These are phyloP conservation scores for Wallacemonas rigidus DNA, from an alignment of 208 protist species.

Conservation along the genomic window DNA sequence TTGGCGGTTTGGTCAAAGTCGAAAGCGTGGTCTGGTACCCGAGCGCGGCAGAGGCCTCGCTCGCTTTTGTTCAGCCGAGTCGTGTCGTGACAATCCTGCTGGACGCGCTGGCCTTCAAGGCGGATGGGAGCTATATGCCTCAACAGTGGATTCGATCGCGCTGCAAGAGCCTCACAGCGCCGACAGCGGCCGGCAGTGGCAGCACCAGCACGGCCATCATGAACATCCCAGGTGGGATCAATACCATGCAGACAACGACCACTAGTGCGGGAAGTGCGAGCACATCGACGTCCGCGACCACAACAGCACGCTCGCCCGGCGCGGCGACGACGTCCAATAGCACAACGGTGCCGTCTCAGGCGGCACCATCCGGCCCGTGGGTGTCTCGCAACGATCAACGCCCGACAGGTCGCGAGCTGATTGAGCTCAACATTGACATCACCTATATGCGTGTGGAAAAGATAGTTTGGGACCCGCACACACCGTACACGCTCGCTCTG, in stretches of 20 bases:
- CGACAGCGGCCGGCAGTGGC: constrained; percentile 45
- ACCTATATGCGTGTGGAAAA: constrained; percentile 63
- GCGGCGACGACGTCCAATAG: background rate
- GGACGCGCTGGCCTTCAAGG: constrained; percentile 68
- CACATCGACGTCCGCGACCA: background rate
- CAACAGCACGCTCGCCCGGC: background rate
- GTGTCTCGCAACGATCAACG: constrained; percentile 27
- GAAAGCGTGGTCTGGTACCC: constrained; percentile 81
- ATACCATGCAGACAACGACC: constrained; percentile 24
- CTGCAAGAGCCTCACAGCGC: constrained; percentile 42
- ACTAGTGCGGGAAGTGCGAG: constrained; percentile 25
- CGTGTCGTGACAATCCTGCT: constrained; percentile 75
- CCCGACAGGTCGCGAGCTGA: constrained; percentile 47
- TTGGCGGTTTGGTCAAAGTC: constrained; percentile 70
- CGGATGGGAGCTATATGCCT: constrained; percentile 51
- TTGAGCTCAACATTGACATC: constrained; percentile 77
- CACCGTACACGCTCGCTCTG: constrained; percentile 85
- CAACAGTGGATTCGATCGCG: constrained; percentile 73
- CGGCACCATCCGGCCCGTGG: background rate
- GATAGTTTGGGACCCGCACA: constrained; percentile 86
- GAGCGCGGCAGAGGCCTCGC: constrained; percentile 53
- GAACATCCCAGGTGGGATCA: constrained; percentile 22
- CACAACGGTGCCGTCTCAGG: background rate
- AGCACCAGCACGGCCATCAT: constrained; percentile 52
- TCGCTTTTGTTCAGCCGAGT: constrained; percentile 78